Evolutionary conservation across 345 rosid species (phyloP).

Genomic region (Populus alba): DNA sequence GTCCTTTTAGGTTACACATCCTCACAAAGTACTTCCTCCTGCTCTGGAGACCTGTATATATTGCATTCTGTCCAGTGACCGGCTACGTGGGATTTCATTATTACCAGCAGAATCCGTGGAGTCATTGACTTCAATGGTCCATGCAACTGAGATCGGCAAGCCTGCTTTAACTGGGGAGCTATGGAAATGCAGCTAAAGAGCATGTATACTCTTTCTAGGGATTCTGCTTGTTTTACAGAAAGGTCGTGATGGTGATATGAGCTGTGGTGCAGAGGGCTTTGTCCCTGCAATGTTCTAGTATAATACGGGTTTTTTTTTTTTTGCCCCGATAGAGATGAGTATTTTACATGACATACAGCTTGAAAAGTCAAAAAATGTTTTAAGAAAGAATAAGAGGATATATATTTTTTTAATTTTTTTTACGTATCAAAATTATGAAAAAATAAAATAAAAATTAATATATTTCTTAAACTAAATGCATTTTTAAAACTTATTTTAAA

Average conservation of each 20-base stretch:
- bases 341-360: background rate
- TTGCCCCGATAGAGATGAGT: background rate
- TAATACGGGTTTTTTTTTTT: background rate
- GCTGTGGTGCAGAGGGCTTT: background rate
- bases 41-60: constrained; percentile 63
- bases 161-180: constrained; percentile 23
- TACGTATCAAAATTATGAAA: too few relatives aligned
- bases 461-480: too few relatives aligned
- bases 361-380: background rate
- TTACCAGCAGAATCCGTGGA: constrained; percentile 36
- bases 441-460: too few relatives aligned
- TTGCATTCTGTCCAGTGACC: constrained; percentile 59
- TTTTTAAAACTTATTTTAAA: too few relatives aligned
- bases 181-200: constrained; percentile 21
- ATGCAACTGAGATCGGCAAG: constrained; percentile 39
- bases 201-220: background rate
- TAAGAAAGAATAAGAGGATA: too few relatives aligned
- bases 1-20: constrained; percentile 56
- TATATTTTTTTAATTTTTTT: too few relatives aligned
- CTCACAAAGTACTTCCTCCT: constrained; percentile 54
- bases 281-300: background rate
- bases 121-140: constrained; percentile 42
- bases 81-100: constrained; percentile 44
- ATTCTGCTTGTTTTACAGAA: background rate
- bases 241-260: background rate